A percentile compares a stretch with the other conserved stretches of the same genome.
Conservation (phyloP, 2,329 filamentous ascomycete species). For the Trichoderma sp. region DNA sequence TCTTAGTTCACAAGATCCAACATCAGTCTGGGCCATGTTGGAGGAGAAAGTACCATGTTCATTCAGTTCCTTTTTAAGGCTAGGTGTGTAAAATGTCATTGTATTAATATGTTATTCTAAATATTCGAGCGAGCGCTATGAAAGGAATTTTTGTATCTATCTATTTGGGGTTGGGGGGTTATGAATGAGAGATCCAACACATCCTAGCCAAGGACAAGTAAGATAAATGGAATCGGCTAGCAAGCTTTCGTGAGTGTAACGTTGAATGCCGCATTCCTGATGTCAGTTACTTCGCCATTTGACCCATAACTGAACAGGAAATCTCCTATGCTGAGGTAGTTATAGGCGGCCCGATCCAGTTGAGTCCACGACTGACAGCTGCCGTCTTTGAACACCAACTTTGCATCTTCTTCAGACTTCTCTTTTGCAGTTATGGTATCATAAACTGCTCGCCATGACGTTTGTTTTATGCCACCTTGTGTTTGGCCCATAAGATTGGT, state of each 20-base stretch:
- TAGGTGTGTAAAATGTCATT: background rate
- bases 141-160: background rate
- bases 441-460: constrained; percentile 35
- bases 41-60: background rate
- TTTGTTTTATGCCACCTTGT: constrained; percentile 3
- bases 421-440: constrained; percentile 24
- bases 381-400: constrained; percentile 30
- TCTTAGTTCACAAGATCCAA: background rate
- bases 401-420: constrained; percentile 23
- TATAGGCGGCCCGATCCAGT: constrained; percentile 34
- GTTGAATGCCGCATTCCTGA: background rate
- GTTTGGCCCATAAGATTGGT: background rate
- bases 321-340: constrained; percentile 32
- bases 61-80: background rate
- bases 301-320: constrained; percentile 19
- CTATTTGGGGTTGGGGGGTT: background rate
- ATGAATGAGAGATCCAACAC: background rate
- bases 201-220: background rate
- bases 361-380: constrained; percentile 33
- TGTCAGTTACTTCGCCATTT: background rate
- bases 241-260: background rate
- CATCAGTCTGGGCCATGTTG: background rate
- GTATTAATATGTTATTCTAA: background rate
- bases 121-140: background rate
- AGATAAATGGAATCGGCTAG: background rate